Evolutionary conservation across 169 alveolate genomes (phyloP).

Genomic region (Cryptosporidium canis): DNA sequence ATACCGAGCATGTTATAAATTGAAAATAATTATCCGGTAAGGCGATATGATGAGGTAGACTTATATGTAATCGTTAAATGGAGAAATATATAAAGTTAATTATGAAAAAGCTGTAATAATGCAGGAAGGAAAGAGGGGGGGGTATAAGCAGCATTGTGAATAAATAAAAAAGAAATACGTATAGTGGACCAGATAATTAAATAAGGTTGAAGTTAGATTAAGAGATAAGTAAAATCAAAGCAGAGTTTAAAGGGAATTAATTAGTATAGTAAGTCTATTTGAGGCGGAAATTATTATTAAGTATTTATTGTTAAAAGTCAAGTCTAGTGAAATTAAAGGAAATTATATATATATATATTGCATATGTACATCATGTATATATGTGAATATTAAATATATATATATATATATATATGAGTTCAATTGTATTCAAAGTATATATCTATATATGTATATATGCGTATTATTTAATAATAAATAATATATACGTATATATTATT

Average conservation of each 20-base stretch:
- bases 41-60: slow-evolving; percentile 18
- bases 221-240: background rate
- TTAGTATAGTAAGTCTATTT: background rate
- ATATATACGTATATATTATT: background rate
- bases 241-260: background rate
- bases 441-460: background rate
- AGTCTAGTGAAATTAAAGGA: background rate
- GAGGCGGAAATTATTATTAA: background rate
- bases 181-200: slow-evolving; percentile 26
- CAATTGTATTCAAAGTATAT: background rate
- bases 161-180: slow-evolving; percentile 2
- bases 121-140: slow-evolving; percentile 5
- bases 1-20: slow-evolving; percentile 16
- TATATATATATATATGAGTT: background rate
- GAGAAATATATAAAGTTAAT: background rate
- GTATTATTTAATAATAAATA: background rate
- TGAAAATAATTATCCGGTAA: slow-evolving; percentile 9
- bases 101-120: slow-evolving; percentile 21
- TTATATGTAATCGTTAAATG: slow-evolving; percentile 25
- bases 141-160: background rate
- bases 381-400: background rate
- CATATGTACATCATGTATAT: background rate
- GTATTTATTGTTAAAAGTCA: no score
- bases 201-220: background rate
- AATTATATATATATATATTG: background rate